Percentiles rank a stretch among this genome's conserved stretches.
Conservation (phyloP, 805 yeast species). For the Lipomyces mesembrius region DNA sequence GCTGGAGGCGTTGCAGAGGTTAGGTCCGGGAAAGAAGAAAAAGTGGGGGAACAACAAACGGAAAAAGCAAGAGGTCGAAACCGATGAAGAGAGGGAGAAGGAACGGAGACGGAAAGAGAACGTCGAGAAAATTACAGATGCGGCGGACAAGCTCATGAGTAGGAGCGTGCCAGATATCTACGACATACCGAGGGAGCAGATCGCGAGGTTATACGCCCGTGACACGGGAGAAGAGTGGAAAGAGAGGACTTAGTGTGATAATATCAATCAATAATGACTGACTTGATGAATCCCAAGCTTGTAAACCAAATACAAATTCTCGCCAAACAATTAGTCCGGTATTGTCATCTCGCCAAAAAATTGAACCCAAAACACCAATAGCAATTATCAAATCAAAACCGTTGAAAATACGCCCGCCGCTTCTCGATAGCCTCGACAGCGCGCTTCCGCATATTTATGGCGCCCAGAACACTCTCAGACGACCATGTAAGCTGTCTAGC, state of each 20-base stretch:
- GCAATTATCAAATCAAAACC: not conserved
- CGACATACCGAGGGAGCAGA: conserved; percentile 61
- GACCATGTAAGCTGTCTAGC: conserved; percentile 91
- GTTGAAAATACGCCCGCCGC: conserved; percentile 5
- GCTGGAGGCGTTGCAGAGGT: conserved; percentile 55
- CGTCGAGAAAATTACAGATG: conserved; percentile 54
- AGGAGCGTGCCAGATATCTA: conserved; percentile 54
- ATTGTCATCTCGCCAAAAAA: not conserved
- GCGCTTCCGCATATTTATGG: conserved; percentile 50
- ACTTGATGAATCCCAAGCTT: not conserved
- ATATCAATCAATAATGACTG: conserved; percentile 3
- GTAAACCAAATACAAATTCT: not conserved
- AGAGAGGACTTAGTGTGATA: not conserved
- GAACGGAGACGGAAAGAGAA: conserved; percentile 40
- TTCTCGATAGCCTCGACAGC: conserved; percentile 16
- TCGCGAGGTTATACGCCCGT: conserved; percentile 52
- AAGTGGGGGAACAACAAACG: conserved; percentile 6
- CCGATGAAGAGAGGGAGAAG: conserved; percentile 10
- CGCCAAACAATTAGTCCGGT: not conserved
- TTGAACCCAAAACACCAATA: not conserved
- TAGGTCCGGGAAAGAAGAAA: conserved; percentile 29
- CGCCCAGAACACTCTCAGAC: conserved; percentile 74
- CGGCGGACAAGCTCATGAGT: conserved; percentile 52
- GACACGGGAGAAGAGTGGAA: conserved; percentile 51
- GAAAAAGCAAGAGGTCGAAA: conserved; percentile 10